Evolutionary conservation across 1,284 basidiomycete species (phyloP).

Genomic region (Kwoniella shivajii): DNA sequence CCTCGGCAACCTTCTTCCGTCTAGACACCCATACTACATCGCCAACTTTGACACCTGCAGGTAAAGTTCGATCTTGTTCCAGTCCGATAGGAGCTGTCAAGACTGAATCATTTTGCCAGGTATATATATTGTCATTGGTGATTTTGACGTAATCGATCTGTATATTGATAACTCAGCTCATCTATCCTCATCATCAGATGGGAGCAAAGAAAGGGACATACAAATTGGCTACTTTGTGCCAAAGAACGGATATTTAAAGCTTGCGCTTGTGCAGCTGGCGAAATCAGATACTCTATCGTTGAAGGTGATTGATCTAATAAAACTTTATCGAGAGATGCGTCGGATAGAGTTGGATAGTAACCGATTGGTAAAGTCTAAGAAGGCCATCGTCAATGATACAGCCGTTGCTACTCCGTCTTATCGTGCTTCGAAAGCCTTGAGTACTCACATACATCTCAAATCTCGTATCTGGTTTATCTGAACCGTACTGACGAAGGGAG

Average conservation of each 20-base stretch:
- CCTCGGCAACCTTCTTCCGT: constrained; percentile 58
- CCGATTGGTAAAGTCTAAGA: constrained; percentile 54
- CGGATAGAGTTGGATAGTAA: constrained; percentile 52
- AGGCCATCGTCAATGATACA: background rate
- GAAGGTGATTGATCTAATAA: constrained; percentile 48
- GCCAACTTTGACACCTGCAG: constrained; percentile 53
- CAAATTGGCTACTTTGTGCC: constrained; percentile 38
- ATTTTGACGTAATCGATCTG: constrained; percentile 50
- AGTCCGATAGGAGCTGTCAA: constrained; percentile 43
- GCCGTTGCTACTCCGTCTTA: background rate
- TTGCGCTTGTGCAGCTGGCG: constrained; percentile 39
- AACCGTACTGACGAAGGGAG: constrained; percentile 68
- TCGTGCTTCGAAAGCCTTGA: background rate
- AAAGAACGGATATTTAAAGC: constrained; percentile 38
- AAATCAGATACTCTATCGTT: constrained; percentile 53
- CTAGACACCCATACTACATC: constrained; percentile 60
- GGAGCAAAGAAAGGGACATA: constrained; percentile 20
- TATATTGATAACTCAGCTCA: background rate
- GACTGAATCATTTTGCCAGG: constrained; percentile 46
- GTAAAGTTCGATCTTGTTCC: constrained; percentile 35
- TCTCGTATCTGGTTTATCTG: constrained; percentile 91
- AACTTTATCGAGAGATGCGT: constrained; percentile 49
- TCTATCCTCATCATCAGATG: background rate
- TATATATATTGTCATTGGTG: constrained; percentile 41
- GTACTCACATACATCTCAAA: constrained; percentile 74